Evolutionary conservation across 164 flowering plant genomes (phyloP).

Genomic region (Euptelea pleiosperma): DNA sequence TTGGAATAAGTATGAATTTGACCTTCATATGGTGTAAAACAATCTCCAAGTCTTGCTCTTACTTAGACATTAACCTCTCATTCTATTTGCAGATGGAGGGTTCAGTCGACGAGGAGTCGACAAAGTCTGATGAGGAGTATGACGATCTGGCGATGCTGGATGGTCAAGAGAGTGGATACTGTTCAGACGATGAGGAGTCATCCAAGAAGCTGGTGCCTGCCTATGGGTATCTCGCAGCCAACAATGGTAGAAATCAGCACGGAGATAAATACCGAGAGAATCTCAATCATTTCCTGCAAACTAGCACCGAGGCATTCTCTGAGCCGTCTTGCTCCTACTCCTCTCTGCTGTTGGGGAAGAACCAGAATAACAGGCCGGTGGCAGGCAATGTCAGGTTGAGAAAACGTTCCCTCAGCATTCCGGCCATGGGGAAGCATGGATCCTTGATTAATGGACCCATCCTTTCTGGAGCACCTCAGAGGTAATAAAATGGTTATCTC

Average conservation of each 20-base stretch:
- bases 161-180: conserved; percentile 58
- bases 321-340: conserved; percentile 35
- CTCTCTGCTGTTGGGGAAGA: conserved; percentile 31
- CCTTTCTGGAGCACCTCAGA: conserved; percentile 47
- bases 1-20: too few relatives aligned
- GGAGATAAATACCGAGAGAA: conserved; percentile 41
- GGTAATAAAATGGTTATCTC: conserved; percentile 20
- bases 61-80: neutral
- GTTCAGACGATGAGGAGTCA: conserved; percentile 58
- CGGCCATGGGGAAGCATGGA: conserved; percentile 50
- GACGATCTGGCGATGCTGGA: conserved; percentile 95
- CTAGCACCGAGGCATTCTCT: conserved; percentile 24
- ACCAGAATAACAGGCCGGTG: conserved; percentile 23
- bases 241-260: neutral
- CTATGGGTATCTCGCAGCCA: conserved; percentile 6
- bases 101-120: conserved; percentile 90
- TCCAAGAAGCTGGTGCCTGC: conserved; percentile 19
- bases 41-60: neutral
- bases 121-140: conserved; percentile 93
- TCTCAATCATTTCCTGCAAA: conserved; percentile 45
- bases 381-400: conserved; percentile 36
- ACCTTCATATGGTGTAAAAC: too few relatives aligned
- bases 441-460: conserved; percentile 40
- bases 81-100: conserved; percentile 59
- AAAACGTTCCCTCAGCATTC: conserved; percentile 70